Percentiles rank a stretch among this genome's conserved stretches.
Evolutionary conservation across 1,284 basidiomycete genomes (phyloP).

Genomic region (Fereydounia khargensis): DNA sequence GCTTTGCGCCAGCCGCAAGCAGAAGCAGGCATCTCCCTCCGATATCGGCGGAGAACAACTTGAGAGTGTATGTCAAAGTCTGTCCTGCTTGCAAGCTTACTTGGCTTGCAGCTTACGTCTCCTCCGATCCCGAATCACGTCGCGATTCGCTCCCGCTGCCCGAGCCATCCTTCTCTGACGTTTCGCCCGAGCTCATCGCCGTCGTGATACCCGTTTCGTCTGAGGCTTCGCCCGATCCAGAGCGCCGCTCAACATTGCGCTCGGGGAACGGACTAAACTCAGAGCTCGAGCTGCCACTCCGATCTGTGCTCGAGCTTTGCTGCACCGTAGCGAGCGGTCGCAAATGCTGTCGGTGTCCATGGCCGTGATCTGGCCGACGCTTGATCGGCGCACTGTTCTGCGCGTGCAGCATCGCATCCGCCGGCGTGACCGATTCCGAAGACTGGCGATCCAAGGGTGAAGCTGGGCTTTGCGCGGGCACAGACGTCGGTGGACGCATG

Average conservation of each 20-base stretch:
- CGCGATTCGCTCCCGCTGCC: conserved; percentile 17
- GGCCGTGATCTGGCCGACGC: conserved; percentile 31
- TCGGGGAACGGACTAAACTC: conserved; percentile 24
- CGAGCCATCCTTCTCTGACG: conserved; percentile 35
- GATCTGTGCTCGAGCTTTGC: conserved; percentile 17
- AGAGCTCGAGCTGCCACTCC: conserved; percentile 17
- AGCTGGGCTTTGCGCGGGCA: conserved; percentile 15
- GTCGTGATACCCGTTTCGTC: conserved; percentile 29
- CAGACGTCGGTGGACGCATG: conserved; percentile 1
- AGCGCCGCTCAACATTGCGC: conserved; percentile 9
- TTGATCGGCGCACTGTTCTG: no score
- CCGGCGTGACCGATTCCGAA: no score
- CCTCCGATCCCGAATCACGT: conserved; percentile 21
- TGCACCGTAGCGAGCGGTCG: conserved; percentile 18
- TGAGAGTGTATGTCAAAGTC: no score
- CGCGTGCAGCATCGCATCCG: no score
- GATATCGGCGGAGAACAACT: no score
- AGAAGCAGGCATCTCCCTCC: no score
- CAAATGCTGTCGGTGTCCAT: conserved; percentile 36
- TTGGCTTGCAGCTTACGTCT: no score
- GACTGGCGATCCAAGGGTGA: no score
- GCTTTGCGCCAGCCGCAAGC: no score
- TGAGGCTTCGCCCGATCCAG: conserved; percentile 21
- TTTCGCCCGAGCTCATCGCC: conserved; percentile 23
- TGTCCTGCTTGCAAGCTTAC: no score